These are phyloP conservation scores for Jasminum sambac DNA, from an alignment of 257 asterid species.

Conservation along the genomic window DNA sequence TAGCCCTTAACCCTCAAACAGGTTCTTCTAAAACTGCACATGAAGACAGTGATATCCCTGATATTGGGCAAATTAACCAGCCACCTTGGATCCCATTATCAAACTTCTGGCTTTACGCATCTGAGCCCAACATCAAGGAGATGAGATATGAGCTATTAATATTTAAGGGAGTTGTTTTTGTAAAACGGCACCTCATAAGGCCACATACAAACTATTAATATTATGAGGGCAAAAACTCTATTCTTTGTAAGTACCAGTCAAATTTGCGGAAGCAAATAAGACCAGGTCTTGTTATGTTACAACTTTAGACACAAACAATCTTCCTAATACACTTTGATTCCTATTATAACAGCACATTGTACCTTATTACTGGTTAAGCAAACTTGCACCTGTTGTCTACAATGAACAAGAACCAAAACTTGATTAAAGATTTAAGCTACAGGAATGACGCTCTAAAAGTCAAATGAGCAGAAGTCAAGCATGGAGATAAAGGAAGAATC, in stretches of 20 bases:
- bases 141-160: neutral
- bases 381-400: neutral
- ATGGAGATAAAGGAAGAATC: neutral
- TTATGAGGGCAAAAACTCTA: neutral
- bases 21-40: slow-evolving; percentile 42
- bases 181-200: too few species aligned
- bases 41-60: neutral
- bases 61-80: too few species aligned
- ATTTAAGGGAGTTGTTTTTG: too few species aligned
- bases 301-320: neutral
- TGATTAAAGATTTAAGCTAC: neutral
- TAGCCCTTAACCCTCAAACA: slow-evolving; percentile 45
- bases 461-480: neutral
- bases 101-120: too few species aligned
- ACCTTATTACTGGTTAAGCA: neutral
- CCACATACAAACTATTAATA: neutral
- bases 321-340: neutral
- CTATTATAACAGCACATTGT: neutral
- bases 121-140: neutral
- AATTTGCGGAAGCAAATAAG: neutral
- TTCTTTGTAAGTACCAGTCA: neutral
- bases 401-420: neutral
- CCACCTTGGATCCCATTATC: too few species aligned
- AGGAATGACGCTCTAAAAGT: neutral
- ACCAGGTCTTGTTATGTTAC: neutral